These are phyloP conservation scores for Citrus glauca DNA, from an alignment of 345 rosid species.

Conservation along the genomic window DNA sequence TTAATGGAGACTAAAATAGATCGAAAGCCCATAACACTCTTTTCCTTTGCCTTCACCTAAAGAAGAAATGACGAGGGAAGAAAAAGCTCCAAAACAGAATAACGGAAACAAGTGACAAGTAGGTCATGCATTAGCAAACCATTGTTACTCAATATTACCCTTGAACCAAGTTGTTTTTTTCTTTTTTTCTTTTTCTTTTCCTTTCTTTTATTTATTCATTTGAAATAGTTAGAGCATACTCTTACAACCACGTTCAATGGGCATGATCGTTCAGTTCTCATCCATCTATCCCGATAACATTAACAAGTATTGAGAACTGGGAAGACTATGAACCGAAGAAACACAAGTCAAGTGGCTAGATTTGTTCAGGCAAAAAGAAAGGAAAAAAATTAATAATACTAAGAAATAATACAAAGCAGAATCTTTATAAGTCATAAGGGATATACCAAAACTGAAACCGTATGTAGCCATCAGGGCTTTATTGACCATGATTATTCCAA, in stretches of 20 bases:
- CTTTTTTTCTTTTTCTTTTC: background rate
- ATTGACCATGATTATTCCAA: constrained; percentile 94
- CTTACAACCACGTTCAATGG: background rate
- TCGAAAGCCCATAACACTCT: background rate
- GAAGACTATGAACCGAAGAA: background rate
- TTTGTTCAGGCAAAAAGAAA: background rate
- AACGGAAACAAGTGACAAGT: background rate
- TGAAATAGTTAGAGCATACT: background rate
- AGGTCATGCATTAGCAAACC: background rate
- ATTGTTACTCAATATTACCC: background rate
- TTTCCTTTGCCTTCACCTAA: background rate
- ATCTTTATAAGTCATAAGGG: background rate
- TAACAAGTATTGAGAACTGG: background rate
- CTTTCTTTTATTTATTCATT: background rate
- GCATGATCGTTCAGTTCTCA: background rate
- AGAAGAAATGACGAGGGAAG: background rate
- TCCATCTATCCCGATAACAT: background rate
- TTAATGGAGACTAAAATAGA: background rate
- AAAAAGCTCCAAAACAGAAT: background rate
- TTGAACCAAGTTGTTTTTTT: background rate
- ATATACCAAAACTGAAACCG: constrained; percentile 89
- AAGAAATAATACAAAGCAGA: constrained; percentile 1
- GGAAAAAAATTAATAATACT: background rate
- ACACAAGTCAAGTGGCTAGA: background rate
- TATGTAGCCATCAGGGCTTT: constrained; percentile 94